Evolutionary conservation across 805 yeast genomes (phyloP), one percentile per base, ranked within the genome.

Genomic region (Saccharomycopsis javanensis): DNA sequence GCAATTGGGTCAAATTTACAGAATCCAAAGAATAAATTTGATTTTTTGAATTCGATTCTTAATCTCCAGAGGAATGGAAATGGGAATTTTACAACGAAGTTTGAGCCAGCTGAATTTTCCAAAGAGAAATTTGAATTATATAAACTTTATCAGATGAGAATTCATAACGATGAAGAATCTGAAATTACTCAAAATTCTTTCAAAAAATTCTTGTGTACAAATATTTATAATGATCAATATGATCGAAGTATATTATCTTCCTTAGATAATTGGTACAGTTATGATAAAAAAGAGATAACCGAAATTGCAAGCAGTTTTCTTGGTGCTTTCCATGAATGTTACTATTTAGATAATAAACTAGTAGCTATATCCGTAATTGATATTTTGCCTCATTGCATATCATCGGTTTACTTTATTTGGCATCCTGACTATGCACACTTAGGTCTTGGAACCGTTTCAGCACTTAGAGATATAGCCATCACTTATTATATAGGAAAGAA

Each of bases 371-470:
- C 87, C 0, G 88, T 90, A 0, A 65, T 86, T 31, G 97, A 90
- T 68, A 71, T 90, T 20, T 68, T 91, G 34, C 96, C 96, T 0
- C 68, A 79, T 27, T 85, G 88, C 0, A 68, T 91, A 0, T 88
- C 96, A 0, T 83, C 96, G 0, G 91, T 91, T 1, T 90, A 91
- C 67, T 86, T 91, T 66, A 81, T 90, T 11, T 88, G 94, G 87
- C 91, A 89, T 66, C 94, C 95, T 0, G 91, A 82, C 55, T 85
- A 75, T 65, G 82, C 83, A 4, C 75, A 79, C 54, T 71, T 83
- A 62, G 84, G 88, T 0, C 68, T 90, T 31, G 97, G 97, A 0
- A 88, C 88, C 27, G 67, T 90, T 1, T 82, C 90, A 60, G 92
- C 88, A 0, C 64, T 89, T 28, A 70, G 86, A 42, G 97, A 90